phyloP scores from a whole-genome alignment of 192 early-diverging fungal species.

The Thoreauomyces humboldtii region DNA sequence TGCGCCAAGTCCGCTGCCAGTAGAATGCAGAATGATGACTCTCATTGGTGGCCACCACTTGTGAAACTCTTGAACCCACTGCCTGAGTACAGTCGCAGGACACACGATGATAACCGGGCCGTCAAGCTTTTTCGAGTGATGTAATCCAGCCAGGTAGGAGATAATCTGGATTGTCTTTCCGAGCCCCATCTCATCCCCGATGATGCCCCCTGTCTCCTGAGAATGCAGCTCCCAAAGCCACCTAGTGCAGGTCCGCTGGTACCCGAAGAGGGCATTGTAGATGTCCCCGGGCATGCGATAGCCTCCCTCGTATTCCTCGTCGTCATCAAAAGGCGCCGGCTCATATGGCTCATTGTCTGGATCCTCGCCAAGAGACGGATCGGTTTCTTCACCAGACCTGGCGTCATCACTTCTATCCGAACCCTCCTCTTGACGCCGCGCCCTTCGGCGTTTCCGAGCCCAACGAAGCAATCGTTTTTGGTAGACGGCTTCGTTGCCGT shows the following conservation, averaged over 20 bases:
- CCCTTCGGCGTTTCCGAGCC: slow-evolving; percentile 41
- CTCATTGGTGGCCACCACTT: slow-evolving; percentile 76
- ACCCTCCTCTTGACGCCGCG: not conserved
- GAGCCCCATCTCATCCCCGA: slow-evolving; percentile 94
- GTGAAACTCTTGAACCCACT: slow-evolving; percentile 64
- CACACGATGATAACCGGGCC: slow-evolving; percentile 66
- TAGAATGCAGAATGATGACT: slow-evolving; percentile 86
- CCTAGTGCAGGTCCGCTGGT: slow-evolving; percentile 79
- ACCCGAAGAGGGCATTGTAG: slow-evolving; percentile 76
- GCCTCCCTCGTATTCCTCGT: slow-evolving; percentile 50
- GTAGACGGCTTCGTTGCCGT: slow-evolving; percentile 64
- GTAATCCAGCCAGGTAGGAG: slow-evolving; percentile 76
- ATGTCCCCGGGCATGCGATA: slow-evolving; percentile 78
- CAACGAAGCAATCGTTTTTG: slow-evolving; percentile 52
- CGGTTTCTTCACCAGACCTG: not conserved
- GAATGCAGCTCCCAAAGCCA: slow-evolving; percentile 90
- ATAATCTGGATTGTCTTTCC: slow-evolving; percentile 94
- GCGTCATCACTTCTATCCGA: not conserved
- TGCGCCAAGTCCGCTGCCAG: slow-evolving; percentile 69
- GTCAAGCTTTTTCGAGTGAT: slow-evolving; percentile 65
- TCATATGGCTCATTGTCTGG: slow-evolving; percentile 49
- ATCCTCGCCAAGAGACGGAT: slow-evolving; percentile 21
- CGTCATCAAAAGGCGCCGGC: slow-evolving; percentile 49
- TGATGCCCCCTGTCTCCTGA: slow-evolving; percentile 84
- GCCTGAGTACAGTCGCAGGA: slow-evolving; percentile 54